phyloP scores from a whole-genome alignment of 2,329 filamentous ascomycete genomes.

The Hymenoscyphus linearis region DNA sequence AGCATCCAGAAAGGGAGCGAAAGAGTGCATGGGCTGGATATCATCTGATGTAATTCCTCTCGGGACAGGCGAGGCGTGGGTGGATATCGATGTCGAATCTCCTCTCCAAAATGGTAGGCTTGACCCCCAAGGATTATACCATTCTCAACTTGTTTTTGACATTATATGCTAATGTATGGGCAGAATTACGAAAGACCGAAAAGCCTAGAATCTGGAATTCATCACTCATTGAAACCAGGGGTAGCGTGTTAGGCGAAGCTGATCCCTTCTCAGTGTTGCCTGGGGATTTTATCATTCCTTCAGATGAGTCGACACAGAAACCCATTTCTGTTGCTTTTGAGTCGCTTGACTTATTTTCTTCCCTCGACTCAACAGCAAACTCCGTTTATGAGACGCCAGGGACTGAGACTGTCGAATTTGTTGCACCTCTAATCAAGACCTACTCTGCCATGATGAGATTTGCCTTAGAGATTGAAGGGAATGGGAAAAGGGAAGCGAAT shows the following conservation, averaged over 20 bases:
- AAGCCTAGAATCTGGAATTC: slow-evolving; percentile 56
- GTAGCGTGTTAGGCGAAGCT: slow-evolving; percentile 53
- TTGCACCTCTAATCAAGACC: slow-evolving; percentile 20
- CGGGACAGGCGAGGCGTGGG: slow-evolving; percentile 50
- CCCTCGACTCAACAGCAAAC: slow-evolving; percentile 36
- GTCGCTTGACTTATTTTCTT: slow-evolving; percentile 44
- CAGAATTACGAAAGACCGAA: neutral
- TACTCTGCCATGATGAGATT: slow-evolving; percentile 32
- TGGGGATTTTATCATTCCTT: slow-evolving; percentile 58
- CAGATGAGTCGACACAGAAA: slow-evolving; percentile 46
- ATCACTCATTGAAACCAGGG: slow-evolving; percentile 52
- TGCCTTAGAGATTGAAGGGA: slow-evolving; percentile 15
- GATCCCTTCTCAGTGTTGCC: slow-evolving; percentile 50
- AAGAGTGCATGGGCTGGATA: slow-evolving; percentile 65
- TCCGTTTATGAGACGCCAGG: slow-evolving; percentile 32
- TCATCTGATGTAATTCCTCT: slow-evolving; percentile 53
- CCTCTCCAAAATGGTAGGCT: slow-evolving; percentile 32
- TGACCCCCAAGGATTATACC: neutral
- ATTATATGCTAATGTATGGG: neutral
- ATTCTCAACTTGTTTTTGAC: neutral
- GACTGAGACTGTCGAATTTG: slow-evolving; percentile 9
- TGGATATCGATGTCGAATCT: slow-evolving; percentile 52
- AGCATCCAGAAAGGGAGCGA: slow-evolving; percentile 55
- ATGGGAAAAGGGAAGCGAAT: slow-evolving; percentile 24
- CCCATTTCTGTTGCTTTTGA: slow-evolving; percentile 45